These are phyloP conservation scores for Harringtonia aguacate DNA, from an alignment of 2,329 filamentous ascomycete genomes.

Conservation along the genomic window DNA sequence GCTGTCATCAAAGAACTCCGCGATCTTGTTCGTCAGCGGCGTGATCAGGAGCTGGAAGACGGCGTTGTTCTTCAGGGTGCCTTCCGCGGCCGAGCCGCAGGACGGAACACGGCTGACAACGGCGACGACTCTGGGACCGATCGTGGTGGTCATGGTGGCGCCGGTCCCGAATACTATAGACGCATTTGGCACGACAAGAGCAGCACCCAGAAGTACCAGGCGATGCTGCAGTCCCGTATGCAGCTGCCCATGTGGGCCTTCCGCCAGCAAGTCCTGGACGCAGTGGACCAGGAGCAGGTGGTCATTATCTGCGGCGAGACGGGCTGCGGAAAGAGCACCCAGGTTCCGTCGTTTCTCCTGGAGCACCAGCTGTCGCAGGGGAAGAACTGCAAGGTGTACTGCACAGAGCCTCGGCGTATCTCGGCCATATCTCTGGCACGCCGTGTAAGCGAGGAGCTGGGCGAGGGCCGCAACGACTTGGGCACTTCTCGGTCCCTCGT, in stretches of 20 bases:
- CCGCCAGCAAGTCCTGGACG: conserved; percentile 62
- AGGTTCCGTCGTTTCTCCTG: conserved; percentile 87
- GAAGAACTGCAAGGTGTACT: conserved; percentile 81
- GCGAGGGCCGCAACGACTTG: conserved; percentile 71
- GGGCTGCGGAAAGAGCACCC: conserved; percentile 93
- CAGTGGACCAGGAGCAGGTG: conserved; percentile 71
- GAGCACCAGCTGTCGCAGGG: conserved; percentile 79
- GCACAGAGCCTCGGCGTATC: conserved; percentile 89
- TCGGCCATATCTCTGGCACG: conserved; percentile 90
- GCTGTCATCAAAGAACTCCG: conserved; percentile 57
- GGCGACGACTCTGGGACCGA: conserved; percentile 38
- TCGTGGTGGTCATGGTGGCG: conserved; percentile 24
- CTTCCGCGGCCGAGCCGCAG: conserved; percentile 51
- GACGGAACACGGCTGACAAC: conserved; percentile 34
- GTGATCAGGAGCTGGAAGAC: conserved; percentile 60
- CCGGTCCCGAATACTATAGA: conserved; percentile 36
- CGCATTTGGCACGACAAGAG: conserved; percentile 50
- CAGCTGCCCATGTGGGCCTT: conserved; percentile 87
- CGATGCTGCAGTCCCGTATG: conserved; percentile 68
- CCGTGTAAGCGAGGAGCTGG: conserved; percentile 88
- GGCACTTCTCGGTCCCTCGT: conserved; percentile 77
- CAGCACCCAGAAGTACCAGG: conserved; percentile 52
- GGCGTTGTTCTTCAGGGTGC: conserved; percentile 68
- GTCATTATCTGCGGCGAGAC: conserved; percentile 95
- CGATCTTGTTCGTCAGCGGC: conserved; percentile 54